Evolutionary conservation across 768 basidiomycete species (phyloP).

Genomic region (Serendipita sp.): DNA sequence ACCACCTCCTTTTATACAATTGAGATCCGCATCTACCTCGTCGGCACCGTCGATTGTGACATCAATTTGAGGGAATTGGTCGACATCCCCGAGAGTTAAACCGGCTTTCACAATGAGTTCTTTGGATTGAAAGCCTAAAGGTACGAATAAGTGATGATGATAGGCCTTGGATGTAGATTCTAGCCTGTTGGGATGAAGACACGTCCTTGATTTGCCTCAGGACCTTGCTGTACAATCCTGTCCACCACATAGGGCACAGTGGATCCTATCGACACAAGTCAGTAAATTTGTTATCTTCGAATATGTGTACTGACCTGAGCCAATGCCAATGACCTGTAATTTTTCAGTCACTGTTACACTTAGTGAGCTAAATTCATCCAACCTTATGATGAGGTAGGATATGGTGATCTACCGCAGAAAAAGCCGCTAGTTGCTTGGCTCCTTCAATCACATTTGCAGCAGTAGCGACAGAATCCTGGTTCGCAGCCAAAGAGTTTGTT

Average conservation of each 20-base stretch:
- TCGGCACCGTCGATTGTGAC: conserved; percentile 98
- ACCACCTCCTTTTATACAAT: conserved; percentile 94
- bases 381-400: conserved; percentile 72
- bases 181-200: conserved; percentile 81
- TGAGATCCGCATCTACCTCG: conserved; percentile 74
- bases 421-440: conserved; percentile 83
- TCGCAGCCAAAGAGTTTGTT: background rate
- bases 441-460: conserved; percentile 37
- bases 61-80: conserved; percentile 76
- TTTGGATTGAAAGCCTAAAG: conserved; percentile 79
- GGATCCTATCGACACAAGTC: conserved; percentile 36
- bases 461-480: background rate
- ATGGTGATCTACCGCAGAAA: conserved; percentile 84
- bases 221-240: conserved; percentile 72
- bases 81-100: conserved; percentile 70
- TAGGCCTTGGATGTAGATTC: conserved; percentile 10
- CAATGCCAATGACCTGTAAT: conserved; percentile 72
- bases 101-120: conserved; percentile 75
- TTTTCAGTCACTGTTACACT: background rate
- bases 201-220: conserved; percentile 54
- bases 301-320: conserved; percentile 39
- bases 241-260: conserved; percentile 97
- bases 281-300: conserved; percentile 7
- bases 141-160: background rate
- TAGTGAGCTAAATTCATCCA: conserved; percentile 11